Conservation (phyloP, 805 yeast genomes). For the Saturnispora hagleri region DNA sequence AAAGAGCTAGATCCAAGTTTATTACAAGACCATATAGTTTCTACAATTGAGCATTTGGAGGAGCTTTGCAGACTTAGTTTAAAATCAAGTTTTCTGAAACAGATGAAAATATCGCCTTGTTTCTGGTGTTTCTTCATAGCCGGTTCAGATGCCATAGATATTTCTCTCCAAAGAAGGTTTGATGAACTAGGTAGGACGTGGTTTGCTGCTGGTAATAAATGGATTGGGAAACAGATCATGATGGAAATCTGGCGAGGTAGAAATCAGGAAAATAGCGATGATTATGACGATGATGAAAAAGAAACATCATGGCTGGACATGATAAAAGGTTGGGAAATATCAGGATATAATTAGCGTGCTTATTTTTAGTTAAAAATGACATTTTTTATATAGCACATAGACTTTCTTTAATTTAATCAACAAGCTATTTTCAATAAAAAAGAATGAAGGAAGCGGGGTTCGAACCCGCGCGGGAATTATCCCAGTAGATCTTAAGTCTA, state of each 20-base stretch:
- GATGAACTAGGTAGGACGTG: conserved; percentile 28
- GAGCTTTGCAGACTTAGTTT: conserved; percentile 18
- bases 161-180: conserved; percentile 25
- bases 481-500: conserved; percentile 19
- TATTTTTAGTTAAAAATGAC: not conserved
- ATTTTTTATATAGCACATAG: not conserved
- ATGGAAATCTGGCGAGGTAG: conserved; percentile 43
- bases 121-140: conserved; percentile 43
- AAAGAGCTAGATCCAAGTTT: conserved; percentile 31
- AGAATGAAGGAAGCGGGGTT: conserved; percentile 19
- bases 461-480: conserved; percentile 19
- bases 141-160: conserved; percentile 32
- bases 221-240: conserved; percentile 48
- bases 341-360: conserved; percentile 22
- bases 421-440: not conserved
- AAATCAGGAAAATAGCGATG: conserved; percentile 19
- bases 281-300: conserved; percentile 16
- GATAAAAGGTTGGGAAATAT: conserved; percentile 44
- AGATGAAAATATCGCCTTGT: conserved; percentile 29
- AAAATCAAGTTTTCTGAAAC: conserved; percentile 14
- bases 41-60: conserved; percentile 30
- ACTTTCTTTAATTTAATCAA: not conserved
- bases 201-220: conserved; percentile 32
- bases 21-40: conserved; percentile 29
- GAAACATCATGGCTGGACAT: conserved; percentile 43